phyloP scores from a whole-genome alignment of 306 rosid species.

The Quercus alba region DNA sequence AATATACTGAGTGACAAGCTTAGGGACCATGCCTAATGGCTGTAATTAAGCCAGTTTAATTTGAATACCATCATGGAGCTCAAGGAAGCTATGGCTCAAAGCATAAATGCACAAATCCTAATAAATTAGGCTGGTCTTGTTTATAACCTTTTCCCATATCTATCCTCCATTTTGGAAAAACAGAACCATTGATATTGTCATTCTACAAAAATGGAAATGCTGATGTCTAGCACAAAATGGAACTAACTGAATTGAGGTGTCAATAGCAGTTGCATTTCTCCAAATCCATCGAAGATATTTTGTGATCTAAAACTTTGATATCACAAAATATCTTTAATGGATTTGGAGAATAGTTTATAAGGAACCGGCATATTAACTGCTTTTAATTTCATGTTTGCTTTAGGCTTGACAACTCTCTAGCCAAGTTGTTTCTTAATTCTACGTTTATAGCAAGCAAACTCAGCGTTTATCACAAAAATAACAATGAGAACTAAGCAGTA shows the following conservation, averaged over 20 bases:
- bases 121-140: not conserved
- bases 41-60: not conserved
- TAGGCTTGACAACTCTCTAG: not conserved
- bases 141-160: not conserved
- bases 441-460: not conserved
- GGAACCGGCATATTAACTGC: not conserved
- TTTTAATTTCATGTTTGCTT: not conserved
- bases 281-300: not conserved
- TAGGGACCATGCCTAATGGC: too few species aligned
- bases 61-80: not conserved
- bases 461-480: not conserved
- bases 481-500: not conserved
- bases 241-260: not conserved
- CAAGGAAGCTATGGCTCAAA: not conserved
- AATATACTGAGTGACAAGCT: not conserved
- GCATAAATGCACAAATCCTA: not conserved
- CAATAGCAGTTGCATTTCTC: not conserved
- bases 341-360: not conserved
- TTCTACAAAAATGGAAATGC: too few species aligned
- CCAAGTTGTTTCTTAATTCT: not conserved
- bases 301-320: not conserved
- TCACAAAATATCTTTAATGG: not conserved
- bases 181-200: not conserved
- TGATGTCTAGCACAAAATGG: not conserved
- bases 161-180: not conserved